phyloP scores from a whole-genome alignment of 148 eudicot genomes.

The Rhododendron williamsianum region DNA sequence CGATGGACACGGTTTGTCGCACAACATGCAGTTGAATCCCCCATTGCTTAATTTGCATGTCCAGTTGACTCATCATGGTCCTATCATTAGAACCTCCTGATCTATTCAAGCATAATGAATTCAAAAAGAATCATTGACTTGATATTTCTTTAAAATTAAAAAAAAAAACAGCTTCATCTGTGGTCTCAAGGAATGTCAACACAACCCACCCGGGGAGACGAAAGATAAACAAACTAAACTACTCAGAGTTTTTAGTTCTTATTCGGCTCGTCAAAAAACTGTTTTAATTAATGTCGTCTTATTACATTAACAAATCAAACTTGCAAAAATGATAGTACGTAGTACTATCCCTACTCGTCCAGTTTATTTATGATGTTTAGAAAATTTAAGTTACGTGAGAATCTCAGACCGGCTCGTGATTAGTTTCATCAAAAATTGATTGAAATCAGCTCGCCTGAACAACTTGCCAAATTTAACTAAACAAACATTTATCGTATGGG shows the following conservation, averaged over 20 bases:
- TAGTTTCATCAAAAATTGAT: not conserved
- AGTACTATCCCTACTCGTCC: not conserved
- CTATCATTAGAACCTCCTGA: not conserved
- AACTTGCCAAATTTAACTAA: too few relatives aligned
- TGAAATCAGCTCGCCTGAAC: too few relatives aligned
- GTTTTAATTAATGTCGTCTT: not conserved
- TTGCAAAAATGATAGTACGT: not conserved
- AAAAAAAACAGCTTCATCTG: not conserved
- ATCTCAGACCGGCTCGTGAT: too few relatives aligned
- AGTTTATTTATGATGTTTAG: not conserved
- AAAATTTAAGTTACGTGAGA: not conserved
- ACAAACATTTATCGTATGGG: too few relatives aligned
- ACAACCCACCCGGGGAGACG: not conserved
- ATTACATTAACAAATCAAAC: not conserved
- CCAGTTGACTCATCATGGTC: conserved; percentile 2
- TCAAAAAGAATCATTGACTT: not conserved
- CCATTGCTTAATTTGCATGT: conserved; percentile 4
- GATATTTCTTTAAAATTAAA: not conserved
- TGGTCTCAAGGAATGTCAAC: not conserved
- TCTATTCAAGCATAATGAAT: not conserved
- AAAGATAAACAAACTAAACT: not conserved
- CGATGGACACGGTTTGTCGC: conserved; percentile 12
- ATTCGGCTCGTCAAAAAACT: not conserved
- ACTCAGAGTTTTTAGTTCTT: too few relatives aligned
- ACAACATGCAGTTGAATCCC: not conserved